Base-by-base conservation (phyloP, 257 asterid species). In the Jacaranda copaia region DNA sequence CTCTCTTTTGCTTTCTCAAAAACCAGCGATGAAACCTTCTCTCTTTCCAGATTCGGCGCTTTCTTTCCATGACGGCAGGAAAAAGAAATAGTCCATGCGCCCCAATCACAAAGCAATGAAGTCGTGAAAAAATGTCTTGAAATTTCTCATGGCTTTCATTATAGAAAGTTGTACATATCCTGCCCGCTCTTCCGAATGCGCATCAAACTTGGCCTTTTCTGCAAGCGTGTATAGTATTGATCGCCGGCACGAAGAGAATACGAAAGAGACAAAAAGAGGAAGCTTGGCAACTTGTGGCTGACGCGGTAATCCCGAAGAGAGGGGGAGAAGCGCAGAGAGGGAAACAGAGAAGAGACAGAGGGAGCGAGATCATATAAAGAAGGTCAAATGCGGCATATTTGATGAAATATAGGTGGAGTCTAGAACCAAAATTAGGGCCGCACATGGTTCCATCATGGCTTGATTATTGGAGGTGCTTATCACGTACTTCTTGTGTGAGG, bases 21-120 rank as follows among this genome's bases (percentile, higher is more conserved):
- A 94, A 88, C 97, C 96, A 94, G 81, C 87, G 81, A 15, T 60
- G 88, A 62, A 92, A 77, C 85, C 75, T 84, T 51, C 67, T 82
- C 3, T 78, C 76, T 65, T 81, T 87, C 72, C 80, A 83, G 62
- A 32, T 80, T 16, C 78, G 69, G 25, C 82, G 82, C 81, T 85
- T 84, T 81, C 65, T 82, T 79, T 85, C 97, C 97, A 93, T 90
- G 77, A 35, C 65, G 66, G 64, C 80, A 64, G 77, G 60, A 42
- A 39, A 53, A 14, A 70, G 58, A 57, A 68, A 73, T 14, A 59
- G 73, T 67, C 77, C 87, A 67, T 81, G 61, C 32, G 32, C 80
- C 85, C 76, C 74, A 20, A 69, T 73, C 77, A 86, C 59, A 79
- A 58, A 68, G 59, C 70, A 57, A 76, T 68, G 38, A 65, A 68